Conservation (phyloP, 2,329 filamentous ascomycete species). For the Alternaria solani region DNA sequence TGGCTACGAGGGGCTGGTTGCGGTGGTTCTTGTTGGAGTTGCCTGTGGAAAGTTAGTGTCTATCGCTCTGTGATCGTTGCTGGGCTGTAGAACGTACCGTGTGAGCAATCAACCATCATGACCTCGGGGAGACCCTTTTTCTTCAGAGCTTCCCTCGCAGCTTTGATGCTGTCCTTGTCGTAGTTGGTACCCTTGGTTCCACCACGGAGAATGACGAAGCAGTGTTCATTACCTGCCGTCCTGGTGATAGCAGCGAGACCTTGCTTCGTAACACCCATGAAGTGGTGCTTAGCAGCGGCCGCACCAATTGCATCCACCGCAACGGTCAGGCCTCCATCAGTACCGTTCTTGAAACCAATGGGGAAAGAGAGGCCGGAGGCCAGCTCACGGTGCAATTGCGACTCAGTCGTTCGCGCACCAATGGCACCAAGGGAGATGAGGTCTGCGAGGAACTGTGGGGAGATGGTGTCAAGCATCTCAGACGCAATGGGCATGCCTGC, state of each 20-base stretch:
- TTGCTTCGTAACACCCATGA: constrained; percentile 98
- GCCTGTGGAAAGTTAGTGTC: constrained; percentile 59
- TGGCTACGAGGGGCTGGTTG: constrained; percentile 94
- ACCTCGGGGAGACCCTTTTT: constrained; percentile 87
- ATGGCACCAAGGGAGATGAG: constrained; percentile 95
- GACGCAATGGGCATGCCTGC: constrained; percentile 93
- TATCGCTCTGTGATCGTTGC: background rate
- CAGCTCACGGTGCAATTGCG: constrained; percentile 93
- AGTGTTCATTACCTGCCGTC: constrained; percentile 93
- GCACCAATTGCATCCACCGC: constrained; percentile 93
- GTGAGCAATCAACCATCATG: constrained; percentile 98
- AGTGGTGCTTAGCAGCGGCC: constrained; percentile 87
- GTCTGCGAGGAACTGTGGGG: constrained; percentile 95
- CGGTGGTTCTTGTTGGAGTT: constrained; percentile 98
- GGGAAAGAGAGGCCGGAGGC: constrained; percentile 96
- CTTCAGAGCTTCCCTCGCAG: constrained; percentile 77
- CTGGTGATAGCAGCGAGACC: constrained; percentile 93
- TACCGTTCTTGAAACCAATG: constrained; percentile 99
- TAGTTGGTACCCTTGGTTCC: constrained; percentile 94
- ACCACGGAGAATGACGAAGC: constrained; percentile 94
- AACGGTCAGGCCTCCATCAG: constrained; percentile 87
- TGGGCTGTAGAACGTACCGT: constrained; percentile 67
- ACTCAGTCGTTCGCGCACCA: constrained; percentile 94
- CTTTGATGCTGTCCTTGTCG: constrained; percentile 82
- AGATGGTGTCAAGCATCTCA: constrained; percentile 99